Evolutionary conservation across 768 basidiomycete species (phyloP).

Genomic region (Pulveroboletus sp.): DNA sequence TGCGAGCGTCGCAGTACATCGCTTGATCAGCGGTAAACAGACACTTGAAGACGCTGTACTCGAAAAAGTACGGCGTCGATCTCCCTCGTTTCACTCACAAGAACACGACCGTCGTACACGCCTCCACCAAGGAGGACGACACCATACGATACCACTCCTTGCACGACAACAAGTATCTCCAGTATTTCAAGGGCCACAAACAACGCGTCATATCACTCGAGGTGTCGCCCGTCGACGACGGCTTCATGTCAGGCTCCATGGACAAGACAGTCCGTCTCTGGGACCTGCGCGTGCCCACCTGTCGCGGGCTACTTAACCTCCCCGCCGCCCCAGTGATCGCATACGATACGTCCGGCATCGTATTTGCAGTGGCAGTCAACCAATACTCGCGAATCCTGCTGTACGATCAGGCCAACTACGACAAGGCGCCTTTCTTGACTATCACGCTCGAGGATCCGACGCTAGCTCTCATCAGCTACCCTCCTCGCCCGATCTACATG

Average conservation of each 20-base stretch:
- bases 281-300: conserved; percentile 81
- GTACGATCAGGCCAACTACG: conserved; percentile 82
- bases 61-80: conserved; percentile 96
- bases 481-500: conserved; percentile 85
- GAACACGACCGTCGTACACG: conserved; percentile 76
- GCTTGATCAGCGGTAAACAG: conserved; percentile 41
- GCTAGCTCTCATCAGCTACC: conserved; percentile 68
- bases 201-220: conserved; percentile 85
- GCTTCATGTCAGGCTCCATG: conserved; percentile 90
- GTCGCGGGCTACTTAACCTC: conserved; percentile 74
- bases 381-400: conserved; percentile 76
- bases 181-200: conserved; percentile 95
- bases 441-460: conserved; percentile 82
- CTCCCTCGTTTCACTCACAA: conserved; percentile 94
- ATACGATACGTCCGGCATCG: conserved; percentile 76
- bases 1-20: conserved; percentile 13
- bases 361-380: conserved; percentile 86
- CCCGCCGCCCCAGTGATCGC: conserved; percentile 75
- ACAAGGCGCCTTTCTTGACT: conserved; percentile 87
- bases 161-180: conserved; percentile 94
- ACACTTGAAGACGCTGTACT: conserved; percentile 72
- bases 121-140: conserved; percentile 94
- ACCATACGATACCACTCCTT: conserved; percentile 91
- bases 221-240: conserved; percentile 89
- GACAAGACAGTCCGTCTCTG: conserved; percentile 95